Percentiles rank a stretch among this genome's conserved stretches.
phyloP scores from a whole-genome alignment of 495 filamentous ascomycete species.

The Daldinia vernicosa region DNA sequence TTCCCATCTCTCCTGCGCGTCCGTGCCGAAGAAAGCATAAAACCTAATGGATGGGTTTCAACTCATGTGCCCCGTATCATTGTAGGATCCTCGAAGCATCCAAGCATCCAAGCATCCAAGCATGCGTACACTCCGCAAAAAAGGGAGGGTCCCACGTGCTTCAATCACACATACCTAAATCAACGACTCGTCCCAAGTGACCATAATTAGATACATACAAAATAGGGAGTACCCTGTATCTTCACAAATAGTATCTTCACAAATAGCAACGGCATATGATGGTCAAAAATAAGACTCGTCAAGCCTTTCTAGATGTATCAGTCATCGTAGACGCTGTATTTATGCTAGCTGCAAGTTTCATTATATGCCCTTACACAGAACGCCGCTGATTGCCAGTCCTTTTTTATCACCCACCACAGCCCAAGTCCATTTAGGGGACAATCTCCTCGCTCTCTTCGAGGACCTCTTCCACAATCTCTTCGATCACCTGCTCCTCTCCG shows the following conservation, averaged over 20 bases:
- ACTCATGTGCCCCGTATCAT: conserved; percentile 12
- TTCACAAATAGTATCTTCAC: conserved; percentile 24
- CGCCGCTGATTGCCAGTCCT: conserved; percentile 39
- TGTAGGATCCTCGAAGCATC: conserved; percentile 3
- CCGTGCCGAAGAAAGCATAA: neutral
- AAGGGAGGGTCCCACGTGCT: neutral
- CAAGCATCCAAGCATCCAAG: neutral
- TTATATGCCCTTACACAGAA: conserved; percentile 41
- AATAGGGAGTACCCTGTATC: neutral
- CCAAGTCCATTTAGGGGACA: conserved; percentile 39
- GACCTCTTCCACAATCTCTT: conserved; percentile 93
- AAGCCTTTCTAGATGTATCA: neutral
- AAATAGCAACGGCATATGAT: conserved; percentile 25
- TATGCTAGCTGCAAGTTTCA: conserved; percentile 25
- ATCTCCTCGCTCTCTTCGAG: conserved; percentile 91
- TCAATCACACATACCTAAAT: neutral
- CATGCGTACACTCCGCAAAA: neutral
- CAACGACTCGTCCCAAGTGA: neutral
- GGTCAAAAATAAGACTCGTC: neutral
- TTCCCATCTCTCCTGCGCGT: no score
- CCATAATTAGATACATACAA: neutral
- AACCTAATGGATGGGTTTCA: conserved; percentile 16
- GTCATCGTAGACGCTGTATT: conserved; percentile 20
- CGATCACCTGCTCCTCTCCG: conserved; percentile 75
- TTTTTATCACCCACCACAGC: neutral